Percentiles rank a stretch among this genome's conserved stretches.
These are phyloP conservation scores for Monascus ruber DNA, from an alignment of 2,329 filamentous ascomycete species.

Conservation along the genomic window DNA sequence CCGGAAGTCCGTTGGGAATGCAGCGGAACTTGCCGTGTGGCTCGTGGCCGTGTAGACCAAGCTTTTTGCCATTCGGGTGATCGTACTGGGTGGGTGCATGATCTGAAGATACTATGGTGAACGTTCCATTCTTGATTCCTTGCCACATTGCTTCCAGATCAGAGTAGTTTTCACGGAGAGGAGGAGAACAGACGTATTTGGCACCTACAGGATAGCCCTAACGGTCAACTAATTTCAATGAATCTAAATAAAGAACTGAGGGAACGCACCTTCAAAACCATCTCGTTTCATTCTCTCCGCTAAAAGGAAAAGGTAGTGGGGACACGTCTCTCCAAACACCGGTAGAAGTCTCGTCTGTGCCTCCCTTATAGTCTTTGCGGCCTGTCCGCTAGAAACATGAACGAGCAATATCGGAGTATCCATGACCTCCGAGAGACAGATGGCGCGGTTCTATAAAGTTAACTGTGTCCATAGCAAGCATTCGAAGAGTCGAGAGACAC, in stretches of 20 bases:
- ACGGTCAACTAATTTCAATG: too few species aligned
- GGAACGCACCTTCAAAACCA: conserved; percentile 24
- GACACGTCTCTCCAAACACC: conserved; percentile 47
- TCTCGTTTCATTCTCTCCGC: conserved; percentile 34
- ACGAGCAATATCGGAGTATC: conserved; percentile 44
- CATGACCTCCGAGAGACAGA: conserved; percentile 38
- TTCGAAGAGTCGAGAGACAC: conserved; percentile 8
- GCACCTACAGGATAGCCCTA: conserved; percentile 13
- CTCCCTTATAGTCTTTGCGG: conserved; percentile 37
- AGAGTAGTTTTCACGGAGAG: conserved; percentile 34
- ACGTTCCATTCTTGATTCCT: conserved; percentile 43
- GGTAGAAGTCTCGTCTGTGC: conserved; percentile 42
- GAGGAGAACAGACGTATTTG: conserved; percentile 45
- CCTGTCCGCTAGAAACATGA: conserved; percentile 39
- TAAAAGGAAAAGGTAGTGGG: conserved; percentile 48
- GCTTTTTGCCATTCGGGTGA: conserved; percentile 40
- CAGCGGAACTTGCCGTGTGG: conserved; percentile 38
- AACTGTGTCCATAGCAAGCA: too few species aligned
- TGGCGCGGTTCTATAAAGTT: conserved; percentile 29
- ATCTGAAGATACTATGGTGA: conserved; percentile 42
- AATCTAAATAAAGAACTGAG: too few species aligned
- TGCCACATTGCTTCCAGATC: conserved; percentile 44
- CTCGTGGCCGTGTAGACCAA: conserved; percentile 17
- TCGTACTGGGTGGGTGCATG: conserved; percentile 41
- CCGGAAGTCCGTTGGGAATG: conserved; percentile 49